A percentile compares a stretch with the other conserved stretches of the same genome.
These are phyloP conservation scores for Backusella tuberculispora DNA, from an alignment of 192 early-diverging fungal genomes.

Conservation along the genomic window DNA sequence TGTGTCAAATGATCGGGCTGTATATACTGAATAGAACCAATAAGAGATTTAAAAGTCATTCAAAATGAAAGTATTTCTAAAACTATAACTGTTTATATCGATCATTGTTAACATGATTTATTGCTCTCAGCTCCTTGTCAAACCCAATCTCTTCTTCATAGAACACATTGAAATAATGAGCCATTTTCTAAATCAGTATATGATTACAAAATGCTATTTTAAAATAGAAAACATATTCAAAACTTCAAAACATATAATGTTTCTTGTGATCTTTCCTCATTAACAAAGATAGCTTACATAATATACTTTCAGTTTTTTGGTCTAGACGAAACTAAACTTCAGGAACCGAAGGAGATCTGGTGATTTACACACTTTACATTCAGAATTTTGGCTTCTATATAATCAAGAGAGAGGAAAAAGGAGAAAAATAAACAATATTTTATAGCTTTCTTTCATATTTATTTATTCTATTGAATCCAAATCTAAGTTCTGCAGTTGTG, in stretches of 20 bases:
- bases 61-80: neutral
- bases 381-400: neutral
- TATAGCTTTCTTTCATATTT: too few relatives aligned
- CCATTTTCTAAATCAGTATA: neutral
- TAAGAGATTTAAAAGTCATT: neutral
- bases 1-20: neutral
- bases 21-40: neutral
- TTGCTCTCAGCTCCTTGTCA: too few relatives aligned
- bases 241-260: neutral
- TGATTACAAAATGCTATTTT: neutral
- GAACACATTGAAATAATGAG: too few relatives aligned
- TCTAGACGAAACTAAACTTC: neutral
- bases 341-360: constrained; percentile 6
- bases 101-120: too few relatives aligned
- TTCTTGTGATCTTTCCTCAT: neutral
- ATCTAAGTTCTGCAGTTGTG: too few relatives aligned
- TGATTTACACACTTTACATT: neutral
- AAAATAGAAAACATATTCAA: neutral
- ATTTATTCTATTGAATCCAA: too few relatives aligned
- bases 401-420: neutral
- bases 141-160: too few relatives aligned
- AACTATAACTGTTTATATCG: too few relatives aligned
- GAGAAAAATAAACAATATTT: neutral
- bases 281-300: neutral
- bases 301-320: neutral